Base-by-base conservation (phyloP, 305 asterid genomes). In the Solanum hybrid region DNA sequence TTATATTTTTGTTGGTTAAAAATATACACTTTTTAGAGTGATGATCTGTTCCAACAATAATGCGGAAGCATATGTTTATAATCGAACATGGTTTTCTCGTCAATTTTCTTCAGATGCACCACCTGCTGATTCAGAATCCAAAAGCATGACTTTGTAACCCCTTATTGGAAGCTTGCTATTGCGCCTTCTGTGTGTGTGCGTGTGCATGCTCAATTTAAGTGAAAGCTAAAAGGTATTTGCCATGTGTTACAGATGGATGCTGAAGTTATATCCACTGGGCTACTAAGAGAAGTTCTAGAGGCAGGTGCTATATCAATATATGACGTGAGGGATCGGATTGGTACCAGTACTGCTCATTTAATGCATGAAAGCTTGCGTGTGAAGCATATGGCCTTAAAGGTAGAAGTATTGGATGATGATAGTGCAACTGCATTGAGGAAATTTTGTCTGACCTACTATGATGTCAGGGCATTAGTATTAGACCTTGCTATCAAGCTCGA, bases 401-500 rank as follows among this genome's bases (percentile, higher is more conserved):
- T 96, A 85, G 96, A 94, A 75, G 88, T 80, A 56, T 85, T 96
- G 46, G 98, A 96, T 36, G 98, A 95, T 82, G 95, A 95, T 66
- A 94, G 91, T 46, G 95, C 98, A 14, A 91, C 95, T 42, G 97
- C 97, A 27, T 87, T 97, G 92, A 92, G 99, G 92, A 95, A 91
- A 80, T 96, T 94, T 90, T 97, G 99, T 91, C 97, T 97, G 88
- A 94, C 98, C 7, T 96, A 90, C 93, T 97, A 97, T 79, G 99
- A 97, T 86, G 94, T 92, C 69, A 93, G 99, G 94, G 99, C 99
- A 35, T 94, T 97, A 87, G 93, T 96, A 76, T 93, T 97, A 3
- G 96, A 96, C 92, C 93, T 97, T 69, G 98, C 94, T 42, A 92
- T 96, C 86, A 97, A 95, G 94, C 98, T 97, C 10, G 99, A 97